These are phyloP conservation scores for Dysphania ambrosioides DNA, from an alignment of 148 eudicot species.

Conservation along the genomic window DNA sequence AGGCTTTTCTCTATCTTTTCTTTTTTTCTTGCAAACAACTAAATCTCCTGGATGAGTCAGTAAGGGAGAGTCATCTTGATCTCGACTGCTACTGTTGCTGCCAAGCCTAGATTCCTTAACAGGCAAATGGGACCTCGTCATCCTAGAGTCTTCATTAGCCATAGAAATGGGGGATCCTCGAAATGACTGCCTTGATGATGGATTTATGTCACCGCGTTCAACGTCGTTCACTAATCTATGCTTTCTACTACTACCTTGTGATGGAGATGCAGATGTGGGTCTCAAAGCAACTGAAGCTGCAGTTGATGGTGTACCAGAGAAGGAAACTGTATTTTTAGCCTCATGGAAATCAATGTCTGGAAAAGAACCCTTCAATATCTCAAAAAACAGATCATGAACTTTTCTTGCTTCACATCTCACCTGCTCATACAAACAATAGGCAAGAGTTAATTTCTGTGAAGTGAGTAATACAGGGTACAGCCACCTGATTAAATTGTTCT, in stretches of 20 bases:
- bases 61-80: constrained; percentile 44
- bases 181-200: constrained; percentile 44
- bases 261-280: constrained; percentile 34
- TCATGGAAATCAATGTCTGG: constrained; percentile 79
- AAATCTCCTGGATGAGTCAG: constrained; percentile 88
- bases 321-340: constrained; percentile 60
- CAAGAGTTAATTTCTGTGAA: not conserved
- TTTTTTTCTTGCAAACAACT: constrained; percentile 88
- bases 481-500: not conserved
- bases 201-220: constrained; percentile 50
- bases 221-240: constrained; percentile 54
- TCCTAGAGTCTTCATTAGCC: constrained; percentile 43
- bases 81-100: constrained; percentile 37
- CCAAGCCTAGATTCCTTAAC: constrained; percentile 59
- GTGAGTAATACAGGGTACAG: not conserved
- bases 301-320: constrained; percentile 47
- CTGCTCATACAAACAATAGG: constrained; percentile 34
- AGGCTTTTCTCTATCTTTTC: constrained; percentile 83
- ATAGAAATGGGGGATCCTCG: constrained; percentile 30
- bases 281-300: constrained; percentile 45
- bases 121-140: constrained; percentile 30
- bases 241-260: constrained; percentile 48
- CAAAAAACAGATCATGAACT: constrained; percentile 86
- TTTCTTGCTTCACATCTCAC: constrained; percentile 88
- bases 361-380: constrained; percentile 62